A percentile compares a stretch with the other conserved stretches of the same genome.
These are phyloP conservation scores for Climacium dendroides DNA, from an alignment of 225 moss, liverwort and hornwort species.

Conservation along the genomic window DNA sequence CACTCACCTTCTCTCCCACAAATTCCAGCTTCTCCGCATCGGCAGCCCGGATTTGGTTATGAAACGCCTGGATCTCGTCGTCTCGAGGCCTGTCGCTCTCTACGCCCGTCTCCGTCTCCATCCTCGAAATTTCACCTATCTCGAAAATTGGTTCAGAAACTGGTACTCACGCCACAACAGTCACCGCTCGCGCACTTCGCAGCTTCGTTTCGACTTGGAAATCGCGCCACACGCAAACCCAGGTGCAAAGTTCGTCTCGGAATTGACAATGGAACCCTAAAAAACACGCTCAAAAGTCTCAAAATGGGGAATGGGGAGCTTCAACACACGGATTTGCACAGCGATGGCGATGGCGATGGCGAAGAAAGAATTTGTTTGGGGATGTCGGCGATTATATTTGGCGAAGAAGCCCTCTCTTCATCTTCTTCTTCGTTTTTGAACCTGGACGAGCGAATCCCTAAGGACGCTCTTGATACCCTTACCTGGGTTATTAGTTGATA, in stretches of 20 bases:
- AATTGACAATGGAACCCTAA: neutral
- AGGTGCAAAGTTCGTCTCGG: neutral
- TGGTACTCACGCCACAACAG: neutral
- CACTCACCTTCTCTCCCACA: slow-evolving; percentile 77
- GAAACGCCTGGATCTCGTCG: slow-evolving; percentile 96
- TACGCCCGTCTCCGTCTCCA: slow-evolving; percentile 58
- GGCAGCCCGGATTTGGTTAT: slow-evolving; percentile 82
- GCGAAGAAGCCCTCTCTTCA: neutral
- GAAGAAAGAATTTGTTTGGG: neutral
- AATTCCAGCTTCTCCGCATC: slow-evolving; percentile 96
- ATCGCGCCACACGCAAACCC: neutral
- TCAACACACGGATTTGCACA: neutral
- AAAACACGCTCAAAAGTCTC: neutral
- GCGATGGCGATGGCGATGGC: neutral
- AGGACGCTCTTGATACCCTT: neutral
- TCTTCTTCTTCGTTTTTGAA: neutral
- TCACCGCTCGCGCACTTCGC: neutral
- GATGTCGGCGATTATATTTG: neutral
- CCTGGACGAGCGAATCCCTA: neutral
- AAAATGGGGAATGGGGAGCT: neutral
- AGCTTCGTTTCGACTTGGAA: neutral
- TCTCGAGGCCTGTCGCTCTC: slow-evolving; percentile 83
- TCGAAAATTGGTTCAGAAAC: neutral
- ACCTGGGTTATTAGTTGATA: neutral
- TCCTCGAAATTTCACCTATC: slow-evolving; percentile 50